These are phyloP conservation scores for Pseudogymnoascus sp. DNA, from an alignment of 2,329 filamentous ascomycete genomes.

Conservation along the genomic window DNA sequence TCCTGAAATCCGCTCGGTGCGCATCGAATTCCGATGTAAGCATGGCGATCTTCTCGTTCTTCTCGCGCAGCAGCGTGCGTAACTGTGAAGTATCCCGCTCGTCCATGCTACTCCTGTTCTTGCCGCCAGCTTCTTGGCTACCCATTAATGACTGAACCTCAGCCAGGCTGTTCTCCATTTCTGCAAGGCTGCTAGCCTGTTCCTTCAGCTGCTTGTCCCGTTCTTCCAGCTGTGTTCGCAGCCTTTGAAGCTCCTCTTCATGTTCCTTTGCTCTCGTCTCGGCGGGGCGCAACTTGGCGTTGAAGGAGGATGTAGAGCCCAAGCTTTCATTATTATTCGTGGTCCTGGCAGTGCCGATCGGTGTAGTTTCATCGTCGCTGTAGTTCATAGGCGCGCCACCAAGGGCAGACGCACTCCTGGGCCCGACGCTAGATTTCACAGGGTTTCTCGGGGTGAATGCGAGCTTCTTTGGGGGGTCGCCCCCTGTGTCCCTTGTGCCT, in stretches of 20 bases:
- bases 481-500: slow-evolving; percentile 40
- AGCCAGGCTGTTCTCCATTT: slow-evolving; percentile 84
- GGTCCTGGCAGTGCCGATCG: slow-evolving; percentile 42
- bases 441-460: slow-evolving; percentile 36
- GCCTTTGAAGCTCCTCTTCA: slow-evolving; percentile 64
- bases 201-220: slow-evolving; percentile 83
- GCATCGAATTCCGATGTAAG: slow-evolving; percentile 91
- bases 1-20: slow-evolving; percentile 90
- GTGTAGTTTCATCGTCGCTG: slow-evolving; percentile 48
- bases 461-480: slow-evolving; percentile 52
- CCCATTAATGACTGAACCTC: slow-evolving; percentile 71
- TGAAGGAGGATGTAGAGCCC: slow-evolving; percentile 47
- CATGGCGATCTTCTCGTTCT: slow-evolving; percentile 92
- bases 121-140: slow-evolving; percentile 40
- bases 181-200: slow-evolving; percentile 69
- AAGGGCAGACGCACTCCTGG: slow-evolving; percentile 52
- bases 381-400: slow-evolving; percentile 39
- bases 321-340: slow-evolving; percentile 45
- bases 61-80: slow-evolving; percentile 76
- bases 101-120: slow-evolving; percentile 42
- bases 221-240: slow-evolving; percentile 70
- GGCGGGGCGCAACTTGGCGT: slow-evolving; percentile 42
- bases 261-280: slow-evolving; percentile 33
- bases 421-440: slow-evolving; percentile 41
- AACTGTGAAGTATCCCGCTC: slow-evolving; percentile 70